Percentiles rank a stretch among this genome's conserved stretches.
These are phyloP conservation scores for Physcomitrium patens DNA, from an alignment of 225 moss, liverwort and hornwort species.

Conservation along the genomic window DNA sequence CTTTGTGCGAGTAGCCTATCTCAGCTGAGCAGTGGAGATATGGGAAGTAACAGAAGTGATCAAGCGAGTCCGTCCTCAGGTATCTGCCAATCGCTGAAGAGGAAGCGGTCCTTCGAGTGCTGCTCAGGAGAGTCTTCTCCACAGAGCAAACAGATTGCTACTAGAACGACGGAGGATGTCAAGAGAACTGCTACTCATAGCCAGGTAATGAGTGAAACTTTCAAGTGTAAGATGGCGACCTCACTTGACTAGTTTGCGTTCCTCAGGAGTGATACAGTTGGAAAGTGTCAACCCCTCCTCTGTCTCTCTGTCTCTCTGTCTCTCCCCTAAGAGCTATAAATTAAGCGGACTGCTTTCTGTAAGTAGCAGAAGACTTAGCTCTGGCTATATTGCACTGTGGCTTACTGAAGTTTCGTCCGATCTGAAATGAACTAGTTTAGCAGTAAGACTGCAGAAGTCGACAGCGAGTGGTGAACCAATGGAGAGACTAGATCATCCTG, in stretches of 20 bases:
- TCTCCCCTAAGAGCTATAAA: background rate
- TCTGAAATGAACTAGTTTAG: background rate
- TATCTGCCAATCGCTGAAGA: constrained; percentile 31
- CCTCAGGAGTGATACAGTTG: background rate
- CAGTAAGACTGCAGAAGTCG: background rate
- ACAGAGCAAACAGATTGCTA: constrained; percentile 27
- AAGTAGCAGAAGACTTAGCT: background rate
- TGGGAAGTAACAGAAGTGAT: constrained; percentile 35
- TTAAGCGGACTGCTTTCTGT: background rate
- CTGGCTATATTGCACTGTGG: background rate
- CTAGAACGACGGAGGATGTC: constrained; percentile 34
- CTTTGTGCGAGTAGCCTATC: constrained; percentile 22
- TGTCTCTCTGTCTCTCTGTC: too few species aligned
- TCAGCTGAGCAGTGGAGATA: constrained; percentile 25
- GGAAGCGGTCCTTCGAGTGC: constrained; percentile 35
- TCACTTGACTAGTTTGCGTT: too few species aligned
- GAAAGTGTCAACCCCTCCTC: background rate
- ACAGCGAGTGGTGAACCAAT: background rate
- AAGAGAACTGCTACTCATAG: constrained; percentile 7
- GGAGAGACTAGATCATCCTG: background rate
- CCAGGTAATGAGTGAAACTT: too few species aligned
- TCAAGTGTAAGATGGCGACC: too few species aligned
- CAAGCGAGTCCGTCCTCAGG: constrained; percentile 33
- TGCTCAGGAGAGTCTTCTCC: constrained; percentile 12
- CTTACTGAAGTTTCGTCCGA: background rate